Evolutionary conservation across 2,329 filamentous ascomycete species (phyloP), one percentile per base, ranked within the genome.

Genomic region (Aspergillus udagawae): DNA sequence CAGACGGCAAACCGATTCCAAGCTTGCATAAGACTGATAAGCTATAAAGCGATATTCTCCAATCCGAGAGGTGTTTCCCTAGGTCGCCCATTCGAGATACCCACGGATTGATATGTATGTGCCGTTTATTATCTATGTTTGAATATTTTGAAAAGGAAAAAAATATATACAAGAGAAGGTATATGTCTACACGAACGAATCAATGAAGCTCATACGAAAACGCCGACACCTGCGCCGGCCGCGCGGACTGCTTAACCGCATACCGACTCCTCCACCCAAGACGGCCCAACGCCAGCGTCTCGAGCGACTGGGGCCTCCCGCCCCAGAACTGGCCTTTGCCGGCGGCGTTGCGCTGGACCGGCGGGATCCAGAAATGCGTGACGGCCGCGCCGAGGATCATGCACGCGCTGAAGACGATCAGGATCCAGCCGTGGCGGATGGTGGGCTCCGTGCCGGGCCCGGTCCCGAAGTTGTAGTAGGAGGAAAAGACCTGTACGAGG

Each of bases 351-450:
- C 67, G 65, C 57, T 75, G 72, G 8, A 75, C 65, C 2, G 75
- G 66, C 2, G 76, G 76, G 41, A 77, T 74, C 65, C 71, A 73
- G 58, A 75, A 73, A 54, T 75, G 73, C 9, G 76, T 76, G 2
- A 77, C 66, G 2, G 54, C 67, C 1, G 75, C 75, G 1, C 76
- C 76, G 3, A 77, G 48, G 3, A 78, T 60, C 76, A 78, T 78
- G 41, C 72, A 74, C 1, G 64, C 72, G 52, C 71, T 73, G 62
- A 78, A 78, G 27, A 77, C 69, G 28, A 74, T 72, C 41, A 76
- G 61, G 50, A 77, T 70, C 56, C 69, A 74, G 38, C 75, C 75
- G 60, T 77, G 75, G 21, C 70, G 73, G 49, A 64, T 66, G 9
- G 73, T 76, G 42, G 71, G 67, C 17, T 62, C 56, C 25, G 65